phyloP scores from a whole-genome alignment of 495 filamentous ascomycete genomes.

The Penicillium canescens region DNA sequence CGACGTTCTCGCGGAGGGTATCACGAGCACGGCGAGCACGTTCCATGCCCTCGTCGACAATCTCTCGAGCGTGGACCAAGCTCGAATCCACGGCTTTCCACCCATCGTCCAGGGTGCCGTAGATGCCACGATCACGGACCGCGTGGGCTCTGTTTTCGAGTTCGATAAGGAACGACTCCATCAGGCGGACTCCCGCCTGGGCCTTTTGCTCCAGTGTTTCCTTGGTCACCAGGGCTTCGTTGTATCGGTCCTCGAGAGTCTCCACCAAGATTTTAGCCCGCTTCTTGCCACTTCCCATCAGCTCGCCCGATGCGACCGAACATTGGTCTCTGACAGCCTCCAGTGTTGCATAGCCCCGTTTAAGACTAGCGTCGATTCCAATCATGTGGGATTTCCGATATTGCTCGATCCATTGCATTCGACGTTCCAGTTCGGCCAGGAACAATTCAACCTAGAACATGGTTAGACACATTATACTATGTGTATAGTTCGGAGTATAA shows the following conservation, averaged over 20 bases:
- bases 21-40: conserved; percentile 76
- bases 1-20: conserved; percentile 73
- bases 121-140: conserved; percentile 61
- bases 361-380: conserved; percentile 78
- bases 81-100: conserved; percentile 73
- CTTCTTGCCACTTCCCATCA: conserved; percentile 83
- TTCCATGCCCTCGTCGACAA: conserved; percentile 84
- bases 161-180: conserved; percentile 80
- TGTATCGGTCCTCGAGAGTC: conserved; percentile 87
- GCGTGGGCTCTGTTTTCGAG: conserved; percentile 81
- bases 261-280: conserved; percentile 89
- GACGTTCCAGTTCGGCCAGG: conserved; percentile 80
- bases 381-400: conserved; percentile 81
- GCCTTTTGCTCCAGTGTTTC: conserved; percentile 91
- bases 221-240: conserved; percentile 81
- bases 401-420: conserved; percentile 84
- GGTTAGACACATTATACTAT: conserved; percentile 17
- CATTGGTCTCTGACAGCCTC: conserved; percentile 87
- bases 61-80: conserved; percentile 70
- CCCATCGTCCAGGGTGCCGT: conserved; percentile 63
- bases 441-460: conserved; percentile 76
- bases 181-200: conserved; percentile 78
- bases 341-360: conserved; percentile 77
- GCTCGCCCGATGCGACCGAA: conserved; percentile 84
- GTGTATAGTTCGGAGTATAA: neutral